Evolutionary conservation across 1,284 basidiomycete genomes (phyloP).

Genomic region (Trichosporon faecale): DNA sequence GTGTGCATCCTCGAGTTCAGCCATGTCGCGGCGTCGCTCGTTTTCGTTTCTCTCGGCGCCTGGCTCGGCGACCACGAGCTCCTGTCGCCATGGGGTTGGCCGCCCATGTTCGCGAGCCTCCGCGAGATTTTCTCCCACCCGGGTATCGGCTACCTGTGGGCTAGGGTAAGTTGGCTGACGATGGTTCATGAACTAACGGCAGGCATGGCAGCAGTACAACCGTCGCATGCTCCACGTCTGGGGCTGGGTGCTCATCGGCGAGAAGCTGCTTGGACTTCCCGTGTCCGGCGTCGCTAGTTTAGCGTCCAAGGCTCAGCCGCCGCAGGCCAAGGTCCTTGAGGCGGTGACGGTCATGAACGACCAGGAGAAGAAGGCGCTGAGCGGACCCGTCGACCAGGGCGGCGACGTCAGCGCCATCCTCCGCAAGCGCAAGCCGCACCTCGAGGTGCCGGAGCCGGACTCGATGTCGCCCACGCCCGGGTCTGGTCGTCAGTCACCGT

Average conservation of each 20-base stretch:
- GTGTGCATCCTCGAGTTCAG: constrained; percentile 29
- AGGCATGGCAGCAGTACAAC: constrained; percentile 47
- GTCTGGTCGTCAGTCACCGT: neutral
- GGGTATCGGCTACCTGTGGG: constrained; percentile 43
- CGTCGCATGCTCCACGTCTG: constrained; percentile 38
- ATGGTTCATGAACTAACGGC: constrained; percentile 8
- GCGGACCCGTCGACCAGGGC: neutral
- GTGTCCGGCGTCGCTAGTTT: constrained; percentile 30
- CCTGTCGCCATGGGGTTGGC: constrained; percentile 45
- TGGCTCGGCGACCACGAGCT: constrained; percentile 36
- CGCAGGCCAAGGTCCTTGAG: constrained; percentile 4
- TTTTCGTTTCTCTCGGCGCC: constrained; percentile 33
- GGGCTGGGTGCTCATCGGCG: constrained; percentile 43
- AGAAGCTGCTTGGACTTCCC: constrained; percentile 40
- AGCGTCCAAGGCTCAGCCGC: neutral
- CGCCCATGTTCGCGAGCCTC: constrained; percentile 40
- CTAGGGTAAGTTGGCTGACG: constrained; percentile 37
- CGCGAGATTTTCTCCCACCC: constrained; percentile 37
- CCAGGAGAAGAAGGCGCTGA: neutral
- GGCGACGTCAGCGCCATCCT: neutral
- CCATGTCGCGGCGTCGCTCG: constrained; percentile 18
- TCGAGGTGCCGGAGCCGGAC: neutral
- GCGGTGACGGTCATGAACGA: neutral
- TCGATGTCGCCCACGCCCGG: neutral
- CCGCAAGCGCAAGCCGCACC: neutral